Percentiles rank a stretch among this genome's conserved stretches.
These are phyloP conservation scores for Epipyxis sp. DNA, from an alignment of 108 stramenopile species.

Conservation along the genomic window DNA sequence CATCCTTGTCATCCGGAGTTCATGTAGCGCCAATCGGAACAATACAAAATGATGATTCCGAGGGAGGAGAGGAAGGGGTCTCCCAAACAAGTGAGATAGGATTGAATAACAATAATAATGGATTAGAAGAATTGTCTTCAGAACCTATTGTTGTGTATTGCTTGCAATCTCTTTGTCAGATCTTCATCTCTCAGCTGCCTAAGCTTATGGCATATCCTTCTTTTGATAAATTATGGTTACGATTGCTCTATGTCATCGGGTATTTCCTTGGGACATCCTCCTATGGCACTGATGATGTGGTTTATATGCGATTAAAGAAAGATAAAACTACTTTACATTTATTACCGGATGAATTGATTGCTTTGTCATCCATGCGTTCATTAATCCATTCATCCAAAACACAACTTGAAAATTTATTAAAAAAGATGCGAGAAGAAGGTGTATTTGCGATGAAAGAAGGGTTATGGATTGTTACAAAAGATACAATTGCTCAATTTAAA, in stretches of 20 bases:
- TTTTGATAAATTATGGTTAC: slow-evolving; percentile 9
- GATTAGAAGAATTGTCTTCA: not conserved
- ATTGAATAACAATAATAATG: not conserved
- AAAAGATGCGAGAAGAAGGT: too few species aligned
- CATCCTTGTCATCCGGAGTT: not conserved
- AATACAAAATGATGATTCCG: not conserved
- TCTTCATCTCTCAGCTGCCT: not conserved
- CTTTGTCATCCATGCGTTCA: too few species aligned
- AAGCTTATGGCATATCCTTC: not conserved
- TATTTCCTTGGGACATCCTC: not conserved
- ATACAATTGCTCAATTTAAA: too few species aligned
- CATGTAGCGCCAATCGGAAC: not conserved
- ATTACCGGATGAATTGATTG: too few species aligned
- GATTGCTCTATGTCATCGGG: not conserved
- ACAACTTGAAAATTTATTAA: too few species aligned
- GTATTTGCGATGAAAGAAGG: too few species aligned
- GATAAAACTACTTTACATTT: too few species aligned
- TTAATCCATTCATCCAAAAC: too few species aligned
- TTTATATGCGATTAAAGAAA: too few species aligned
- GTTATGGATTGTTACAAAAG: too few species aligned
- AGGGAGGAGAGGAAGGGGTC: not conserved
- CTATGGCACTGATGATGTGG: too few species aligned
- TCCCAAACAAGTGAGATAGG: too few species aligned
- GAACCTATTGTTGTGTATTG: not conserved
- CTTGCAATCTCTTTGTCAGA: not conserved